Conservation (phyloP, 2,329 filamentous ascomycete species). For the Orbilia javanica region DNA sequence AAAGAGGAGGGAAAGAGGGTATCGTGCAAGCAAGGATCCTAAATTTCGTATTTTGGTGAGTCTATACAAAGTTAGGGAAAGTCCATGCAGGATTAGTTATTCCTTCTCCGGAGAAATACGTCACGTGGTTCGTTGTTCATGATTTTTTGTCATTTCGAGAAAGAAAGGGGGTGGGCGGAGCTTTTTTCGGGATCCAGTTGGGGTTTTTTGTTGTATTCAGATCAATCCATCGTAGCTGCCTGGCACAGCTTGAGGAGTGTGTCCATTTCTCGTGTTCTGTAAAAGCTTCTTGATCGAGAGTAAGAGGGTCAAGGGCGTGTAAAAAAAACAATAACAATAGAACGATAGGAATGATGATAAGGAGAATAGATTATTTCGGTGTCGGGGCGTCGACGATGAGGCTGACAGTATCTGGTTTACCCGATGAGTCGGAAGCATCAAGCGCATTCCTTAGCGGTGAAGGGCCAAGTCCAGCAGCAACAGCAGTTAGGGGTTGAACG, state of each 20-base stretch:
- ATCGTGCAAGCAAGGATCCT: background rate
- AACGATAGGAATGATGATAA: background rate
- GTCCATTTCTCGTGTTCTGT: slow-evolving; percentile 1
- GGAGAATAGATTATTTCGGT: slow-evolving; percentile 38
- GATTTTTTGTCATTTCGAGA: background rate
- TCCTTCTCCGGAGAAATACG: background rate
- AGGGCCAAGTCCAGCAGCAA: slow-evolving; percentile 23
- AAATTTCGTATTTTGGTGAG: background rate
- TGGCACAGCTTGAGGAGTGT: background rate
- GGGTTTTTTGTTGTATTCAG: background rate
- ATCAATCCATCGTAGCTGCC: background rate
- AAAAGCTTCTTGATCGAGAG: background rate
- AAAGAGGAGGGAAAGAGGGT: background rate
- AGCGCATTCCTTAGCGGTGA: slow-evolving; percentile 50
- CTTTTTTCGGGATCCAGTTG: background rate
- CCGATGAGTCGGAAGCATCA: slow-evolving; percentile 28
- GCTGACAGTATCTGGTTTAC: slow-evolving; percentile 15
- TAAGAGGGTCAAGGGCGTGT: background rate
- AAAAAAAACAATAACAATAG: too few species aligned
- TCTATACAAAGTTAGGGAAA: slow-evolving; percentile 10
- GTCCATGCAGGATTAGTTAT: slow-evolving; percentile 15
- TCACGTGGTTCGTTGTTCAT: slow-evolving; percentile 18
- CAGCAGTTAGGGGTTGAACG: background rate
- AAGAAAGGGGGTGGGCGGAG: slow-evolving; percentile 9
- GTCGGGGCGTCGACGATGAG: slow-evolving; percentile 40